A percentile compares a stretch with the other conserved stretches of the same genome.
Conservation (phyloP, 2,329 filamentous ascomycete genomes). For the Cytospora piceicola region DNA sequence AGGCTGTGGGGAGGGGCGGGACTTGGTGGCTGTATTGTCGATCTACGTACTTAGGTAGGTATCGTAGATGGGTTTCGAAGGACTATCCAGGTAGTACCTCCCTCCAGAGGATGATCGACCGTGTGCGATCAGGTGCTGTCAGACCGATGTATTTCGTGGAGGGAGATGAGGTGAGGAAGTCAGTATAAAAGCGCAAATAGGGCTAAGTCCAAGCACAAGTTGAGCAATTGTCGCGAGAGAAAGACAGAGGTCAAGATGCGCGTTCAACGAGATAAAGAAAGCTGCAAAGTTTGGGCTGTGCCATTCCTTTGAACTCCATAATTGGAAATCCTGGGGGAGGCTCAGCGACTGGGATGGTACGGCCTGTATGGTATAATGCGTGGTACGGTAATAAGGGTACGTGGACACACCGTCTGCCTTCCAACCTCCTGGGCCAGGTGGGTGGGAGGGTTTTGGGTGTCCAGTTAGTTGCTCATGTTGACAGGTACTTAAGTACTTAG, state of each 20-base stretch:
- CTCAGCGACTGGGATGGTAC: background rate
- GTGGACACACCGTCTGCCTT: background rate
- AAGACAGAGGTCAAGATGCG: background rate
- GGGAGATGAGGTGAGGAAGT: background rate
- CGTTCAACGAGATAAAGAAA: background rate
- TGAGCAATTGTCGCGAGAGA: background rate
- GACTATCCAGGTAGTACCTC: background rate
- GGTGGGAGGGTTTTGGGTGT: too few species aligned
- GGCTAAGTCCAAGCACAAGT: background rate
- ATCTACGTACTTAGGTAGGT: too few species aligned
- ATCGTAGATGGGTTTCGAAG: background rate
- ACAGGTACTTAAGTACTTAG: background rate
- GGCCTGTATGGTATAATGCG: background rate
- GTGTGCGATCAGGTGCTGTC: background rate
- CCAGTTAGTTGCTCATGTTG: too few species aligned
- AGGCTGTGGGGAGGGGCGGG: background rate
- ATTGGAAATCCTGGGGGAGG: background rate
- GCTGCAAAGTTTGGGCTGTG: background rate
- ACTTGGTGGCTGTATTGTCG: background rate
- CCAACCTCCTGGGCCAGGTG: too few species aligned
- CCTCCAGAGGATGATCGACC: too few species aligned
- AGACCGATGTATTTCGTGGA: background rate
- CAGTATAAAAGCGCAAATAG: background rate
- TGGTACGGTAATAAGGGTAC: background rate
- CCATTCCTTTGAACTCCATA: slow-evolving; percentile 1